Conservation (phyloP, 805 yeast genomes). For the Wickerhamiella kazuoi region DNA sequence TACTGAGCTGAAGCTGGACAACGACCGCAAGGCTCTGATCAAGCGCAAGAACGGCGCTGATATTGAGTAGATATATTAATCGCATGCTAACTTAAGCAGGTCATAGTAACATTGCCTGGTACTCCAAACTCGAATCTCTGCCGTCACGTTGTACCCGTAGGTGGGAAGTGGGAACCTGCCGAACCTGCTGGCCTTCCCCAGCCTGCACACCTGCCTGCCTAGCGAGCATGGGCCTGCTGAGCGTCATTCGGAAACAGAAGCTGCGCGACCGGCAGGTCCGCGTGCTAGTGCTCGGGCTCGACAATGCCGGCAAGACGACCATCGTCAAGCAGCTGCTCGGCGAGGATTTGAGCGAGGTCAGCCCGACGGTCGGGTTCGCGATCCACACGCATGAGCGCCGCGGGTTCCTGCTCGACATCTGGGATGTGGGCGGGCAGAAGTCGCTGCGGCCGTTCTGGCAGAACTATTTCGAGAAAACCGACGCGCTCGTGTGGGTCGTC, state of each 20-base stretch:
- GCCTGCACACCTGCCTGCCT: no score
- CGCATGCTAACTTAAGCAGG: slow-evolving; percentile 1
- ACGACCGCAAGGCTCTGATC: slow-evolving; percentile 96
- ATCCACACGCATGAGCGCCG: slow-evolving; percentile 37
- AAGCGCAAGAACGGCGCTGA: slow-evolving; percentile 92
- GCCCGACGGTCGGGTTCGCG: slow-evolving; percentile 85
- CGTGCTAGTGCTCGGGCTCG: slow-evolving; percentile 65
- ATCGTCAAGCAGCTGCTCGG: slow-evolving; percentile 42
- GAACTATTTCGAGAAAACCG: slow-evolving; percentile 73
- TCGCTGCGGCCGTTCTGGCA: slow-evolving; percentile 81
- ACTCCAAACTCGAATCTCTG: no score
- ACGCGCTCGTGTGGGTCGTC: slow-evolving; percentile 71
- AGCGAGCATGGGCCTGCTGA: slow-evolving; percentile 62
- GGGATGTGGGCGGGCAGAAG: slow-evolving; percentile 87
- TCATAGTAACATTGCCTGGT: no score
- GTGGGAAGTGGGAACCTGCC: no score
- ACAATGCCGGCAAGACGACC: slow-evolving; percentile 84
- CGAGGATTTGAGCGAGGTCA: slow-evolving; percentile 35
- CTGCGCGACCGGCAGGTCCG: slow-evolving; percentile 62
- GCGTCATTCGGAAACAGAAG: slow-evolving; percentile 68
- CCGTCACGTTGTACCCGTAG: no score
- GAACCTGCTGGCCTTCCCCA: no score
- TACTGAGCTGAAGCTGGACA: slow-evolving; percentile 95
- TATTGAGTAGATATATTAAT: slow-evolving; percentile 45
- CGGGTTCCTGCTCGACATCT: slow-evolving; percentile 21